These are phyloP conservation scores for Clonostachys sp. DNA, from an alignment of 2,329 filamentous ascomycete species.

Conservation along the genomic window DNA sequence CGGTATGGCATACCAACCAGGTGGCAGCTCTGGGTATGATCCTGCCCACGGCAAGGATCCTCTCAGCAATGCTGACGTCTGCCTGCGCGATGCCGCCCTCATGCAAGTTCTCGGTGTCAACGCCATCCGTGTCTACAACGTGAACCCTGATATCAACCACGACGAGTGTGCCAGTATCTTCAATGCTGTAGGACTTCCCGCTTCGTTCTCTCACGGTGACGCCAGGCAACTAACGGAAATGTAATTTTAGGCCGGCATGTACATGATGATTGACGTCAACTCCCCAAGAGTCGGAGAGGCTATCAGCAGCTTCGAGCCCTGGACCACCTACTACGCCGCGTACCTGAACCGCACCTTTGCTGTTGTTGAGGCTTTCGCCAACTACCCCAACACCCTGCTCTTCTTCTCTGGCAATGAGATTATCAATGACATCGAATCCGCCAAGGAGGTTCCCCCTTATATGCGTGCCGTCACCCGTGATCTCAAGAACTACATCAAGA, in stretches of 20 bases:
- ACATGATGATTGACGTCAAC: slow-evolving; percentile 67
- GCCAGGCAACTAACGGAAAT: neutral
- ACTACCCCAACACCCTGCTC: slow-evolving; percentile 61
- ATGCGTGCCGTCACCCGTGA: slow-evolving; percentile 72
- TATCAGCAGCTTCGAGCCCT: slow-evolving; percentile 49
- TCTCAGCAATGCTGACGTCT: slow-evolving; percentile 52
- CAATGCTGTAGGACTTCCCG: slow-evolving; percentile 41
- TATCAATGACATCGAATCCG: slow-evolving; percentile 61
- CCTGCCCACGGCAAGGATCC: slow-evolving; percentile 50
- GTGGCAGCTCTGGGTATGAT: slow-evolving; percentile 59
- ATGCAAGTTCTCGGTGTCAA: slow-evolving; percentile 63
- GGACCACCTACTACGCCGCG: slow-evolving; percentile 52
- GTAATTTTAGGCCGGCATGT: slow-evolving; percentile 51
- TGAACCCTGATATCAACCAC: slow-evolving; percentile 62
- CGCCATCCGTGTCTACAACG: slow-evolving; percentile 66
- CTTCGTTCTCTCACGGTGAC: neutral
- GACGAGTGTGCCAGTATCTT: slow-evolving; percentile 64
- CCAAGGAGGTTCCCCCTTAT: slow-evolving; percentile 61
- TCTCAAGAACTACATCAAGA: slow-evolving; percentile 76
- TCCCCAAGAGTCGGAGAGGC: slow-evolving; percentile 56
- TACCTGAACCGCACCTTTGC: slow-evolving; percentile 66
- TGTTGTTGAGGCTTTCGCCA: slow-evolving; percentile 62
- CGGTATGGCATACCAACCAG: slow-evolving; percentile 66
- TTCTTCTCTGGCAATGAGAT: slow-evolving; percentile 81
- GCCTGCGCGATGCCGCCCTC: slow-evolving; percentile 60